Evolutionary conservation across 495 filamentous ascomycete species (phyloP).

Genomic region (Clohesyomyces aquaticus): DNA sequence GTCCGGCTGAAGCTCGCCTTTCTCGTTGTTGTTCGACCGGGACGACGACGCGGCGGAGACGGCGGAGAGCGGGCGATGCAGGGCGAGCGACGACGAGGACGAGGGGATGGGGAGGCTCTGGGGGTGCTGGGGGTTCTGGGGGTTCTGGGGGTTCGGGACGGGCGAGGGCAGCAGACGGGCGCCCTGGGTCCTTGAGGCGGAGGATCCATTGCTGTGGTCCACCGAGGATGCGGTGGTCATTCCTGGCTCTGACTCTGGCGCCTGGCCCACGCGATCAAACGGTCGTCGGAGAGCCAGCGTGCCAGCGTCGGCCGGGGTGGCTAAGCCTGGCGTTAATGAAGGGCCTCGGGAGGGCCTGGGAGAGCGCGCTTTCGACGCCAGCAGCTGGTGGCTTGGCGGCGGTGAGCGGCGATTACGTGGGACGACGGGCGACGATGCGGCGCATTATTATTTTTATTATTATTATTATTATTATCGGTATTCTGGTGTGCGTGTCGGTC

Average conservation of each 20-base stretch:
- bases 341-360: not conserved
- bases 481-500: too few relatives aligned
- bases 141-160: too few relatives aligned
- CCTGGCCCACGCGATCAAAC: not conserved
- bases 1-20: slow-evolving; percentile 21
- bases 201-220: slow-evolving; percentile 34
- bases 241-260: not conserved
- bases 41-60: slow-evolving; percentile 32
- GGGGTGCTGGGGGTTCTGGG: slow-evolving; percentile 18
- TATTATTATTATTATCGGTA: too few relatives aligned
- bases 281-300: not conserved
- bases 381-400: slow-evolving; percentile 6
- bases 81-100: slow-evolving; percentile 17
- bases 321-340: slow-evolving; percentile 6
- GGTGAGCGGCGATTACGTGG: slow-evolving; percentile 16
- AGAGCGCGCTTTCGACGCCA: not conserved
- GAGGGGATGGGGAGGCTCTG: slow-evolving; percentile 16
- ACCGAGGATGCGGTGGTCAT: slow-evolving; percentile 33
- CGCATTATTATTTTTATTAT: too few relatives aligned
- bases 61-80: slow-evolving; percentile 30
- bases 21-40: slow-evolving; percentile 36
- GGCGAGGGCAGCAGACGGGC: not conserved
- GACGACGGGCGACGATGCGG: slow-evolving; percentile 1
- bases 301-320: not conserved
- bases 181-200: slow-evolving; percentile 1